These are phyloP conservation scores for Pichia sp. DNA, from an alignment of 1,139 yeast genomes.

Conservation along the genomic window DNA sequence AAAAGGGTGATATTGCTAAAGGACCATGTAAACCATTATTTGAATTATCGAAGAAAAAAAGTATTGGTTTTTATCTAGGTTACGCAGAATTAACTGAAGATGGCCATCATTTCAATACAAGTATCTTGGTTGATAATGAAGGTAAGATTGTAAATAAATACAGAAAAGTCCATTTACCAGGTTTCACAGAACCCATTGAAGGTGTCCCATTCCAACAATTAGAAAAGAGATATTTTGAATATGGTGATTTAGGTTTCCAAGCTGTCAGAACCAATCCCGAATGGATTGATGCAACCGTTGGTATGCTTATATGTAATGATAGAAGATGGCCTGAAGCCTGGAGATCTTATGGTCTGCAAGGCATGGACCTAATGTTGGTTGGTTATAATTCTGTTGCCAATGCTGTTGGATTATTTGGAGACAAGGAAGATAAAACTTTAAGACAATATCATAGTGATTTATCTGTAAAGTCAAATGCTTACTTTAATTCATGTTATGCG, in stretches of 20 bases:
- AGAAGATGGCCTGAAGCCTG: conserved; percentile 37
- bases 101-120: conserved; percentile 32
- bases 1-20: conserved; percentile 30
- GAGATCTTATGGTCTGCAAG: conserved; percentile 28
- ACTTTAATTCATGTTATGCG: conserved; percentile 31
- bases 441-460: conserved; percentile 32
- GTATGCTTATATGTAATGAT: conserved; percentile 33
- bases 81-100: conserved; percentile 34
- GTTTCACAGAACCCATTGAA: conserved; percentile 28
- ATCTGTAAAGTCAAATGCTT: conserved; percentile 31
- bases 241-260: conserved; percentile 32
- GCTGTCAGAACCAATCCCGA: conserved; percentile 20
- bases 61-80: conserved; percentile 32
- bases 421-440: conserved; percentile 23
- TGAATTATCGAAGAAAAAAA: conserved; percentile 27
- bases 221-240: conserved; percentile 31
- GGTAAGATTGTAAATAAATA: conserved; percentile 12
- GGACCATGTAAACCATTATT: conserved; percentile 29
- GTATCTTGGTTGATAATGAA: conserved; percentile 28
- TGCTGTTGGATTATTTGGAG: conserved; percentile 27
- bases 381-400: conserved; percentile 32
- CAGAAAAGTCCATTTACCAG: conserved; percentile 31
- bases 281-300: conserved; percentile 13
- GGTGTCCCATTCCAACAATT: conserved; percentile 31
- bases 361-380: conserved; percentile 19